Evolutionary conservation across 1,139 yeast species (phyloP), one percentile per base, ranked within the genome.

Genomic region (Saccharomycopsis phalli): DNA sequence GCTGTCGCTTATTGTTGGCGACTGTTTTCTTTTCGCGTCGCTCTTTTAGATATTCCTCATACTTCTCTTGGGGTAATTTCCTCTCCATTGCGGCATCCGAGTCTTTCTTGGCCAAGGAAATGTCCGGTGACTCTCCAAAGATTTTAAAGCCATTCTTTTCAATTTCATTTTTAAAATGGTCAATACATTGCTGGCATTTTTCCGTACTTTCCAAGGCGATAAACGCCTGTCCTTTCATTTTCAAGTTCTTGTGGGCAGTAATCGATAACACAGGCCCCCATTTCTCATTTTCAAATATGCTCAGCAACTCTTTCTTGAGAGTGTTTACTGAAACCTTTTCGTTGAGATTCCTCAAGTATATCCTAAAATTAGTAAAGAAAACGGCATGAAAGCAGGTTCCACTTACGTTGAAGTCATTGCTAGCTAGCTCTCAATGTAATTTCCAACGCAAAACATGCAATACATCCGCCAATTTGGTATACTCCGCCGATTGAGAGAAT

Each of bases 221-320:
- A 58, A 87, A 91, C 1, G 95, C 95, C 58, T 87, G 96, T 2
- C 95, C 95, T 43, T 77, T 68, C 70, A 82, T 67, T 44, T 67
- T 69, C 21, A 82, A 53, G 51, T 76, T 79, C 48, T 69, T 69
- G 47, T 76, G 78, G 1, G 87, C 76, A 1, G 74, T 66, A 5
- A 86, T 60, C 32, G 71, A 74, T 10, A 68, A 49, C 1, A 81
- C 64, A 0, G 61, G 55, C 0, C 83, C 81, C 54, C 65, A 74
- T 13, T 63, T 54, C 2, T 56, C 53, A 36, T 79, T 77, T 2
- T 37, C 4, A 11, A 36, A 36, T 7, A 30, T 16, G 4, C 16
- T 27, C n/a, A 14, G n/a, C 6, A 36, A n/a, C 28, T 30, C 33
- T n/a, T 54, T 49, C 46, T 70, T 73, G 25, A 84, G 60, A 17